Conservation (phyloP, 306 rosid species). For the Castanea mollissima region DNA sequence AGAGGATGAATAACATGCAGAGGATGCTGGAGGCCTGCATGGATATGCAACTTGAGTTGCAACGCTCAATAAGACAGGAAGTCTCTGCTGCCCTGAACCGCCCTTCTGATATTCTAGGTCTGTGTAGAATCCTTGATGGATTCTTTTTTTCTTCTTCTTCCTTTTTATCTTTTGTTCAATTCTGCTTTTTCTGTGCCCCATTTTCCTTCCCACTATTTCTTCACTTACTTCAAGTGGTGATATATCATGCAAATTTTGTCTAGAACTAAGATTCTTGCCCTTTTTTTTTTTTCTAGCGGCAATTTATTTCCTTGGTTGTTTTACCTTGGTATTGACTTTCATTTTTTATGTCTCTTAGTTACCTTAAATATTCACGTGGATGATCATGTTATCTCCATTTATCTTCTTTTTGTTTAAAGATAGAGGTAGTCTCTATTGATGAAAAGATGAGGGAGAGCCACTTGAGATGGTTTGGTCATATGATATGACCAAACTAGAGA, state of each 20-base stretch:
- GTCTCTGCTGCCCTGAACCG: slow-evolving; percentile 95
- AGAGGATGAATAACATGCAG: slow-evolving; percentile 91
- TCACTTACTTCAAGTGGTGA: not conserved
- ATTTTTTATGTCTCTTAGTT: not conserved
- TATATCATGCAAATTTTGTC: not conserved
- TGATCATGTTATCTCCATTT: not conserved
- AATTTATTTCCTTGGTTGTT: not conserved
- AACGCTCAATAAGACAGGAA: slow-evolving; percentile 92
- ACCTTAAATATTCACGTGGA: not conserved
- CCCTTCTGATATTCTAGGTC: slow-evolving; percentile 68
- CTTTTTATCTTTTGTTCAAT: not conserved
- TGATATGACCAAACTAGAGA: no score
- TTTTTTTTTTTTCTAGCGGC: no score
- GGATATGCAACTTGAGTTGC: slow-evolving; percentile 99
- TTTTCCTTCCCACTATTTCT: not conserved
- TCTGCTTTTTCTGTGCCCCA: not conserved
- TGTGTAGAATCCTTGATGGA: slow-evolving; percentile 6
- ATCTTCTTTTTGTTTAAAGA: not conserved
- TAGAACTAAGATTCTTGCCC: not conserved
- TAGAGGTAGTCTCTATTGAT: no score
- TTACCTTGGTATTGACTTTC: not conserved
- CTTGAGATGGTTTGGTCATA: no score
- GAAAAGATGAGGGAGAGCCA: no score
- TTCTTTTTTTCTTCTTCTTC: not conserved
- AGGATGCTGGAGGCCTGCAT: slow-evolving; percentile 94